Base-by-base conservation (phyloP, 2,329 filamentous ascomycete species). In the Pseudocercospora crystallina region DNA sequence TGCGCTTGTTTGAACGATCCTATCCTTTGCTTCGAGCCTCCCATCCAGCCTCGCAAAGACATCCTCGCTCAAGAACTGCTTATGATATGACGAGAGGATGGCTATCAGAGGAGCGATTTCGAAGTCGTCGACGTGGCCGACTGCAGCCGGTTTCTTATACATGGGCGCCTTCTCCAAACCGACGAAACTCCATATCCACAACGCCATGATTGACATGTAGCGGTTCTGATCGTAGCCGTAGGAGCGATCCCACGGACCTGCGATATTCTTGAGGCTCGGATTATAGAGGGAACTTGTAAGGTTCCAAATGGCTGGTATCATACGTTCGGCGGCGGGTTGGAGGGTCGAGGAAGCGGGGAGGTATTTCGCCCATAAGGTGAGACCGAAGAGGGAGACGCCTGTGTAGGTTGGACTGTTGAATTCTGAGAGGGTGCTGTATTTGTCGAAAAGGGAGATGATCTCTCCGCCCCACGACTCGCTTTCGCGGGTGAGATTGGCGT, bases 171-270 rank as follows among this genome's bases (percentile, higher is more conserved):
- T 62, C 3, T 71, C 63, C 38, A 80, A 77, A 8, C 80, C 80
- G 5, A 81, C 70, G 3, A 83, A 52, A 0, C 77, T 75, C 82
- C 81, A 85, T 54, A 85, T 73, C 67, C 81, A 81, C 11, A 81
- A 63, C 0, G 77, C 77, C 63, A 84, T 76, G 42, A 85, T 73
- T 45, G 78, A 78, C 3, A 84, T 63, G 58, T 85, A 85, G 5
- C 75, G 69, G 47, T 82, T 83, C 81, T 85, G 83, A 52, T 85
- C 81, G 50, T 78, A 84, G 0, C 81, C 81, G 54, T 85, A 85
- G 0, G 76, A 72, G 0, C 83, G 76, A 63, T 85, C 83, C 82
- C 82, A 85, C 0, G 83, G 83, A 0, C 82, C 83, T 2, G 82
- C 82, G 41, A 84, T 74, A 53, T 85, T 85, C 56, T 75, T 78